phyloP scores from a whole-genome alignment of 2,329 filamentous ascomycete species.

The Stemphylium lycopersici region DNA sequence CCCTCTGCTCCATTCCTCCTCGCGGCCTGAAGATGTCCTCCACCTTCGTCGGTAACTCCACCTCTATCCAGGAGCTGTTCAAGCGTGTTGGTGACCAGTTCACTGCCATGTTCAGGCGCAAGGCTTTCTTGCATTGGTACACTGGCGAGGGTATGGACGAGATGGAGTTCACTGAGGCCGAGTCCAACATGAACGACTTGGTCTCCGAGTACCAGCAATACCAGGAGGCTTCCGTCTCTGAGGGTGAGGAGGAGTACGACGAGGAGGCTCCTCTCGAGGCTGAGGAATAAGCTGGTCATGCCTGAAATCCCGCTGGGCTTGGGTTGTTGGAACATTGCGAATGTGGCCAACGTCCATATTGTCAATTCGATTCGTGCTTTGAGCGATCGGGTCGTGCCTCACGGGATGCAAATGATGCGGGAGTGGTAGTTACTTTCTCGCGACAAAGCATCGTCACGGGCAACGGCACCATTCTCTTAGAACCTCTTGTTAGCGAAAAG shows the following conservation, averaged over 20 bases:
- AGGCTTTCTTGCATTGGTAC: conserved; percentile 99
- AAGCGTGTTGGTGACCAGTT: conserved; percentile 99
- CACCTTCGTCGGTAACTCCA: conserved; percentile 99
- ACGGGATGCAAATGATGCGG: conserved; percentile 17
- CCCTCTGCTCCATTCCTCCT: conserved; percentile 97
- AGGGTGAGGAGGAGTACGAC: conserved; percentile 95
- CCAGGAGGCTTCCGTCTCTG: conserved; percentile 97
- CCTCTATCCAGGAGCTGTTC: conserved; percentile 99
- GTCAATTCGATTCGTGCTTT: conserved; percentile 36
- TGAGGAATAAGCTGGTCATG: conserved; percentile 61
- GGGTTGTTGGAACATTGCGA: conserved; percentile 23
- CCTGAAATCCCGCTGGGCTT: conserved; percentile 25
- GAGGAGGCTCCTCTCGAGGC: conserved; percentile 78
- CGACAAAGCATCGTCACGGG: conserved; percentile 18
- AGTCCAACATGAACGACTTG: conserved; percentile 99
- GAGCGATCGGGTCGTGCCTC: conserved; percentile 27
- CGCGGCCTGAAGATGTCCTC: conserved; percentile 99
- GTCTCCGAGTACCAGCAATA: conserved; percentile 99
- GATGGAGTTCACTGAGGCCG: conserved; percentile 99
- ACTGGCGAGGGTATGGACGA: conserved; percentile 99
- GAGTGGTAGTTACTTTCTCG: conserved; percentile 23
- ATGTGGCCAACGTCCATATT: conserved; percentile 15
- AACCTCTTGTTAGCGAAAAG: conserved; percentile 46
- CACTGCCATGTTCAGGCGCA: conserved; percentile 99
- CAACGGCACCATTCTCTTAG: conserved; percentile 30